Evolutionary conservation across 805 yeast species (phyloP).

Genomic region (Komagataella ulmi): DNA sequence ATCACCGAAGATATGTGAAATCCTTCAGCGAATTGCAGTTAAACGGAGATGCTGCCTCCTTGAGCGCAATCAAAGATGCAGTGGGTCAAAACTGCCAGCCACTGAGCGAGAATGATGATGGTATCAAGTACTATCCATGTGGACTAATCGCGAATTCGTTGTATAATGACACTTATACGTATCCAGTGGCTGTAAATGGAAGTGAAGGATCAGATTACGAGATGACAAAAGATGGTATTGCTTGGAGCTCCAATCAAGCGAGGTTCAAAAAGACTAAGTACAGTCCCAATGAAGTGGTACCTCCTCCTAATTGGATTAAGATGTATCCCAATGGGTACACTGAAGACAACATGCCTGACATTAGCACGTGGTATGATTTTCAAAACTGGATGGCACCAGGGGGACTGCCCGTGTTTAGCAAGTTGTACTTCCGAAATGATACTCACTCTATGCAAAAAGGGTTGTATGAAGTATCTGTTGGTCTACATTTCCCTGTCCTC

Average conservation of each 20-base stretch:
- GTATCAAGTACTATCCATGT: constrained; percentile 60
- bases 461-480: constrained; percentile 48
- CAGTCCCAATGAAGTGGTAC: constrained; percentile 45
- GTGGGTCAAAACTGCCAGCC: constrained; percentile 53
- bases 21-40: constrained; percentile 74
- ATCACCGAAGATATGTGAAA: constrained; percentile 88
- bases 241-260: constrained; percentile 60
- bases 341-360: constrained; percentile 53
- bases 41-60: constrained; percentile 56
- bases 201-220: constrained; percentile 26
- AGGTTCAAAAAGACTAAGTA: constrained; percentile 55
- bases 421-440: constrained; percentile 52
- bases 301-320: constrained; percentile 77
- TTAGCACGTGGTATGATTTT: constrained; percentile 52
- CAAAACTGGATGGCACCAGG: constrained; percentile 86
- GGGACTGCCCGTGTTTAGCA: constrained; percentile 56
- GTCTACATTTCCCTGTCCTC: constrained; percentile 69
- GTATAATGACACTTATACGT: constrained; percentile 62
- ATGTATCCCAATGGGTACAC: constrained; percentile 65
- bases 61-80: constrained; percentile 36
- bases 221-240: constrained; percentile 41
- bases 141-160: constrained; percentile 73
- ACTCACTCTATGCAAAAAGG: constrained; percentile 41
- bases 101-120: constrained; percentile 31
- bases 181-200: constrained; percentile 30